A percentile compares a stretch with the other conserved stretches of the same genome.
Evolutionary conservation across 2,329 filamentous ascomycete species (phyloP).

Genomic region (Trichoderma cornu-damae): DNA sequence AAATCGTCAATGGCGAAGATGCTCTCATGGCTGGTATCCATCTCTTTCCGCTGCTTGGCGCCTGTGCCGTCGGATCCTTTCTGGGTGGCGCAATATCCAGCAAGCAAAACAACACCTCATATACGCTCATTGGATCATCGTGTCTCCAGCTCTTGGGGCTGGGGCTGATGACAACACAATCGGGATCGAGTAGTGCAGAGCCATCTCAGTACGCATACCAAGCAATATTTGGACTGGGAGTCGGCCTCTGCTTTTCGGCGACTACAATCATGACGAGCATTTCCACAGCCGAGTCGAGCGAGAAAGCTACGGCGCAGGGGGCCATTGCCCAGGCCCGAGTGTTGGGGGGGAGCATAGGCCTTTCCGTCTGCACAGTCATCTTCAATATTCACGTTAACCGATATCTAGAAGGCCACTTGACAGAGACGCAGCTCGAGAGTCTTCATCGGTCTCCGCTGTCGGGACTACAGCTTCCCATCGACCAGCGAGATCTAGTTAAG

Average conservation of each 20-base stretch:
- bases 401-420: conserved; percentile 35
- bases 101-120: conserved; percentile 49
- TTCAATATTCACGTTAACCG: conserved; percentile 44
- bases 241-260: conserved; percentile 53
- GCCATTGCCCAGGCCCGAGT: conserved; percentile 56
- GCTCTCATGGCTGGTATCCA: conserved; percentile 52
- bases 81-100: conserved; percentile 50
- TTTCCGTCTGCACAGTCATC: conserved; percentile 55
- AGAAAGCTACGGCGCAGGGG: conserved; percentile 55
- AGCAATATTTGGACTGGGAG: conserved; percentile 53
- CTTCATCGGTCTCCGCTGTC: conserved; percentile 43
- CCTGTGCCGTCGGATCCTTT: conserved; percentile 53
- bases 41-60: conserved; percentile 53
- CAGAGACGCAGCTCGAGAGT: conserved; percentile 35
- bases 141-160: conserved; percentile 50
- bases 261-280: conserved; percentile 55
- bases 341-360: conserved; percentile 54
- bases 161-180: conserved; percentile 45
- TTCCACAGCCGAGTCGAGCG: conserved; percentile 42
- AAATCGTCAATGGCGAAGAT: conserved; percentile 51
- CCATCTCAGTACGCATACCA: conserved; percentile 50
- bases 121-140: conserved; percentile 46
- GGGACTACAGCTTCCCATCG: conserved; percentile 32
- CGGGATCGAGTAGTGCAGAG: conserved; percentile 29
- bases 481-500: conserved; percentile 34